Base-by-base conservation (phyloP, 2,329 filamentous ascomycete genomes). In the Ophiostoma fasciatum region DNA sequence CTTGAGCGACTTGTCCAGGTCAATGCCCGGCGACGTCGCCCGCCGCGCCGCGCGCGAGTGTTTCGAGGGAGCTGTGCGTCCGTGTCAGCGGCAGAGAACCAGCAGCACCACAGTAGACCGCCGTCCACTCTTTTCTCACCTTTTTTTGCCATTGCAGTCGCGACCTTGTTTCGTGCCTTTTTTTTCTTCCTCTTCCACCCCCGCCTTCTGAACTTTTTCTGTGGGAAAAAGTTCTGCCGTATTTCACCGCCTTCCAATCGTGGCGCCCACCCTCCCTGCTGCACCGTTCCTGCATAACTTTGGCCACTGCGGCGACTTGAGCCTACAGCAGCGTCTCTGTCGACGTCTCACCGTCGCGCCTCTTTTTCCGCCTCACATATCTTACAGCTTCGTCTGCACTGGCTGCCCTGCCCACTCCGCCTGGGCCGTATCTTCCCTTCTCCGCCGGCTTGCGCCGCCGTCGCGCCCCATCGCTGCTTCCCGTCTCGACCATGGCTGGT, bases 41-140 rank as follows among this genome's bases (percentile, higher is more conserved):
- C 82, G 74, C 50, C 80, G 72, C 28, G 79, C 78, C 40, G 78
- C 79, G 45, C 82, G 78, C 36, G 82, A 87, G 60, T 78, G 79
- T 39, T 74, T 56, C 5, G 79, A 82, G 27, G 64, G 63, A 37
- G 61, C 75, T 81, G 50, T 1, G 9, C n/a, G 15, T 17, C n/a
- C n/a, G n/a, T n/a, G n/a, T n/a, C n/a, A n/a, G n/a, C n/a, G n/a
- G n/a, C n/a, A n/a, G n/a, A n/a, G n/a, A n/a, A n/a, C n/a, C 27
- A 28, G n/a, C 12, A 28, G 7, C 4, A 28, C 9, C 12, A 8
- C 3, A 8, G 22, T 9, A 9, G 3, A 23, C 7, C 23, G 11
- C 23, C 13, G 11, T 25, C 23, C 10, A 8, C n/a, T 17, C 27
- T 9, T 4, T 17, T 3, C 14, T 17, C 15, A 15, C n/a, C n/a